Evolutionary conservation across 495 filamentous ascomycete genomes (phyloP).

Genomic region (Xylaria grammica): DNA sequence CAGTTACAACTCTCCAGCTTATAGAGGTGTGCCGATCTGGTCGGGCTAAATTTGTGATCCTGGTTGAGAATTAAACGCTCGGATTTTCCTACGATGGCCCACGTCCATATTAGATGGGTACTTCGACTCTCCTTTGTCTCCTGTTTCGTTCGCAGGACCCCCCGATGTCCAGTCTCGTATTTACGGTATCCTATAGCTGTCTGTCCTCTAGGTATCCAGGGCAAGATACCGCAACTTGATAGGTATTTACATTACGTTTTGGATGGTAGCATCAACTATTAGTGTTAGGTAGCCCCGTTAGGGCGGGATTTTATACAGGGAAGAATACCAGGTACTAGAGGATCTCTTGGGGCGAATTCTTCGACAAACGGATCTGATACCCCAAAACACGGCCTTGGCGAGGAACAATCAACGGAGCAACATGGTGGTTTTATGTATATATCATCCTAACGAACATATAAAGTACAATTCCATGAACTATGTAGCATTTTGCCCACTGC

Average conservation of each 20-base stretch:
- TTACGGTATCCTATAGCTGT: neutral
- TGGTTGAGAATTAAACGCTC: neutral
- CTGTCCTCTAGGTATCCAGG: no score
- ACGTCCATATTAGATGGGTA: neutral
- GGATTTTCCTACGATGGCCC: neutral
- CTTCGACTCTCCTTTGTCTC: slow-evolving; percentile 18
- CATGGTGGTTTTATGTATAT: slow-evolving; percentile 10
- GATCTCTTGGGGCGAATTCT: neutral
- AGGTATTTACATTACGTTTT: neutral
- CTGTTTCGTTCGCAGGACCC: neutral
- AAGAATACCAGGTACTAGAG: neutral
- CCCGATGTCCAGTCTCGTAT: neutral
- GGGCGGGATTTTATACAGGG: neutral
- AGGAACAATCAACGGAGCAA: no score
- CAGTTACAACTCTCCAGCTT: slow-evolving; percentile 56
- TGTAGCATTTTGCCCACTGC: no score
- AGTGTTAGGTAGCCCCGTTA: neutral
- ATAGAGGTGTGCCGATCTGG: slow-evolving; percentile 53
- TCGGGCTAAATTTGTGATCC: slow-evolving; percentile 31
- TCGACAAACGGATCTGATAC: slow-evolving; percentile 12
- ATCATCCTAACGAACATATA: neutral
- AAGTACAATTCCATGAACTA: neutral
- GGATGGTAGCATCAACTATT: neutral
- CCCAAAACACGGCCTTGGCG: neutral
- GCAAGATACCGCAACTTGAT: neutral